Evolutionary conservation across 306 rosid genomes (phyloP).

Genomic region (Casuarina glauca): DNA sequence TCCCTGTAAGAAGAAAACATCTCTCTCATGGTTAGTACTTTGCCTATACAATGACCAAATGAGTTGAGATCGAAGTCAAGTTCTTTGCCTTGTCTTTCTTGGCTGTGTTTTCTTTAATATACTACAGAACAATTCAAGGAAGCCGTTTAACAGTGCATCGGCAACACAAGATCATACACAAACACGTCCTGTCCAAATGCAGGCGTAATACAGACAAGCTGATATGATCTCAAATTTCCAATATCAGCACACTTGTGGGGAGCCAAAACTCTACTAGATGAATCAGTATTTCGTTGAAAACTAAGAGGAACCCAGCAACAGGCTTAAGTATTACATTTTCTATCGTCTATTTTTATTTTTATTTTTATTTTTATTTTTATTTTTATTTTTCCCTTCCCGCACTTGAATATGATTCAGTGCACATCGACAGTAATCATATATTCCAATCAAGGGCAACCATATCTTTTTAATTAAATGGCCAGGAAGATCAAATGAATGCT

Average conservation of each 20-base stretch:
- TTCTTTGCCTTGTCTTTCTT: not conserved
- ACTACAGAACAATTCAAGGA: not conserved
- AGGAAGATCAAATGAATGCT: not conserved
- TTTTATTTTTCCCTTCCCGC: not conserved
- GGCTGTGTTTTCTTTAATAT: not conserved
- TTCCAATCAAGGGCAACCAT: not conserved
- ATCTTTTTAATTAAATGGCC: not conserved
- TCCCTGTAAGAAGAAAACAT: constrained; percentile 54
- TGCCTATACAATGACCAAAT: too few relatives aligned
- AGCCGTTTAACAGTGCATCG: too few relatives aligned
- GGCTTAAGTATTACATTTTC: not conserved
- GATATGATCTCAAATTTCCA: not conserved
- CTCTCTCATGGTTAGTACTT: not conserved
- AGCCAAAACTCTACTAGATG: not conserved
- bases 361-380: not conserved
- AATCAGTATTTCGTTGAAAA: not conserved
- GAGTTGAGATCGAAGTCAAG: too few relatives aligned
- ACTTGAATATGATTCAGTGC: not conserved
- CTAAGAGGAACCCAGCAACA: not conserved
- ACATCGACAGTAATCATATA: not conserved
- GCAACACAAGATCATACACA: not conserved
- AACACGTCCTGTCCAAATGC: not conserved
- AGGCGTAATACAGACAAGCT: not conserved
- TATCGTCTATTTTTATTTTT: not conserved
- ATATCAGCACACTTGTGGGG: not conserved